These are phyloP conservation scores for Naganishia sp. DNA, from an alignment of 1,284 basidiomycete genomes.

Conservation along the genomic window DNA sequence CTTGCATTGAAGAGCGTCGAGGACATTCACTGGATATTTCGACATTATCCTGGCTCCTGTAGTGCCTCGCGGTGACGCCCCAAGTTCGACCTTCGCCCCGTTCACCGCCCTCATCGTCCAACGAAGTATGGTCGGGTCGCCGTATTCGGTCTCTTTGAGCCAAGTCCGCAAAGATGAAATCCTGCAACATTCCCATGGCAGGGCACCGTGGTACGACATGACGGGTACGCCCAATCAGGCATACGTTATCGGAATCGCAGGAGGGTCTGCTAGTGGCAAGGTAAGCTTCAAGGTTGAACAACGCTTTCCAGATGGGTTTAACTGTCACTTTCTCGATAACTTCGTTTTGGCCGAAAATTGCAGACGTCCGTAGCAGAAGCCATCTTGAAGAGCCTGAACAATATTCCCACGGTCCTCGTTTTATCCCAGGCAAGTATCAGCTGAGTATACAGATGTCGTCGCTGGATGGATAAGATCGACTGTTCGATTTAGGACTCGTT, in stretches of 20 bases:
- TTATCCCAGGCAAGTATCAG: slow-evolving; percentile 66
- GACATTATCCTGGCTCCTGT: neutral
- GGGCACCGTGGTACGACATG: slow-evolving; percentile 63
- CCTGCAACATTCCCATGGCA: slow-evolving; percentile 27
- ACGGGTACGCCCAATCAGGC: slow-evolving; percentile 68
- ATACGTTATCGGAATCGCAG: slow-evolving; percentile 92
- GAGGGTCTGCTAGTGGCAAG: slow-evolving; percentile 92
- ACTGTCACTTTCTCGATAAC: neutral
- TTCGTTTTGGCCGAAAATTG: neutral
- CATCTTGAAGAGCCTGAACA: slow-evolving; percentile 76
- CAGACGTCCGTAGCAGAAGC: slow-evolving; percentile 90
- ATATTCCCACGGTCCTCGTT: slow-evolving; percentile 84
- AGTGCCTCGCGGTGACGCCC: too few species aligned
- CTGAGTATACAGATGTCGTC: too few species aligned
- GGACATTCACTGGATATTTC: neutral
- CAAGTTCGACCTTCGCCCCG: too few species aligned
- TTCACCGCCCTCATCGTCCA: too few species aligned
- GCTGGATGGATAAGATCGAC: neutral
- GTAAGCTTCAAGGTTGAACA: slow-evolving; percentile 54
- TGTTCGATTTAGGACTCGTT: slow-evolving; percentile 74
- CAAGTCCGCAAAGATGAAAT: slow-evolving; percentile 33
- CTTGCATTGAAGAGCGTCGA: neutral
- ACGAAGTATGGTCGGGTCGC: slow-evolving; percentile 1
- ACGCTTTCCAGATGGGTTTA: too few species aligned
- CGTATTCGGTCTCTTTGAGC: slow-evolving; percentile 18